These are phyloP conservation scores for Malassezia globosa DNA, from an alignment of 1,284 basidiomycete genomes.

Conservation along the genomic window DNA sequence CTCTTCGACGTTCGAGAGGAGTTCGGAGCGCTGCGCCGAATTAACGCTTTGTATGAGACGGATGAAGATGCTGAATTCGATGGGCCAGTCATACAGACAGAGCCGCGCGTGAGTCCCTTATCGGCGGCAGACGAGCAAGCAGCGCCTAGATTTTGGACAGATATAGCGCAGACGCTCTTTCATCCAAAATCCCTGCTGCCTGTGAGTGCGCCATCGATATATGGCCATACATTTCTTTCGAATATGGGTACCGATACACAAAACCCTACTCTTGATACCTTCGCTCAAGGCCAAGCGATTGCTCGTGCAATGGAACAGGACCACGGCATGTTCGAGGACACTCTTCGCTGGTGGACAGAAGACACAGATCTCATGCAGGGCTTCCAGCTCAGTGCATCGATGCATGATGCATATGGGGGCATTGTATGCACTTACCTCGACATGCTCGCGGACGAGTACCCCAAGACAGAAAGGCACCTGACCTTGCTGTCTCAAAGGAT, in stretches of 20 bases:
- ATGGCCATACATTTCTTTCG: slow-evolving; percentile 11
- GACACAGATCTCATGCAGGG: slow-evolving; percentile 38
- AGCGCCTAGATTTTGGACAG: slow-evolving; percentile 34
- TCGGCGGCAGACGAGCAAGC: neutral
- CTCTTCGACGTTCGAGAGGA: slow-evolving; percentile 37
- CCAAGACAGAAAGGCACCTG: slow-evolving; percentile 26
- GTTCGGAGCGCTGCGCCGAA: slow-evolving; percentile 26
- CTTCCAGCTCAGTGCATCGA: slow-evolving; percentile 28
- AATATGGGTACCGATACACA: neutral
- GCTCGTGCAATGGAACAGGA: slow-evolving; percentile 28
- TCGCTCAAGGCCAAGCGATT: slow-evolving; percentile 22
- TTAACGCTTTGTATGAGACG: slow-evolving; percentile 25
- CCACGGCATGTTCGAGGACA: slow-evolving; percentile 29
- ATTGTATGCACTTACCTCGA: slow-evolving; percentile 25
- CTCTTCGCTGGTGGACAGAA: slow-evolving; percentile 38
- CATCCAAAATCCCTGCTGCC: slow-evolving; percentile 33
- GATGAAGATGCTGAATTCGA: slow-evolving; percentile 2
- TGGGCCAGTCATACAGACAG: slow-evolving; percentile 1
- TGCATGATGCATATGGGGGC: slow-evolving; percentile 34
- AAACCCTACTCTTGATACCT: slow-evolving; percentile 21
- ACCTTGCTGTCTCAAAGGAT: slow-evolving; percentile 13
- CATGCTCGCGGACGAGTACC: slow-evolving; percentile 32
- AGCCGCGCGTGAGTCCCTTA: neutral
- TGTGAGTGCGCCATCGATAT: slow-evolving; percentile 16
- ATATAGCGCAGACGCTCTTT: slow-evolving; percentile 28